Conservation (phyloP, 108 stramenopile species). For the Cyclostephanos invisitatus region DNA sequence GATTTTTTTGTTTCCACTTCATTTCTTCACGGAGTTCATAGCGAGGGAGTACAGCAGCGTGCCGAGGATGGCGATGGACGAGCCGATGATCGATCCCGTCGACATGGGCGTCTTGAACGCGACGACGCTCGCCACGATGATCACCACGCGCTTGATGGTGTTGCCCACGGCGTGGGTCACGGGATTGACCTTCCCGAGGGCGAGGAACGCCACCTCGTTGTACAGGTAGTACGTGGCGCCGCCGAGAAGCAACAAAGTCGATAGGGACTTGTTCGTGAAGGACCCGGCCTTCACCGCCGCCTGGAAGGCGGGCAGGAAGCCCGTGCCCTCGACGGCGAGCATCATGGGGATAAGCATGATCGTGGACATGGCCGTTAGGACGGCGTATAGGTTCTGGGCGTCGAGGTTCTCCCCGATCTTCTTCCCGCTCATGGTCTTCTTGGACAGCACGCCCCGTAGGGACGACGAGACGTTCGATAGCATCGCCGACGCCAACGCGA, state of each 20-base stretch:
- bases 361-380: slow-evolving; percentile 95
- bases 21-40: slow-evolving; percentile 89
- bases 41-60: slow-evolving; percentile 95
- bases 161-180: slow-evolving; percentile 98
- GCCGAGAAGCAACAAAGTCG: slow-evolving; percentile 54
- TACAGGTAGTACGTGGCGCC: slow-evolving; percentile 96
- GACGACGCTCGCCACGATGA: slow-evolving; percentile 94
- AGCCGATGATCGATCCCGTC: slow-evolving; percentile 91
- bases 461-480: slow-evolving; percentile 96
- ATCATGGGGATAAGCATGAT: slow-evolving; percentile 87
- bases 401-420: slow-evolving; percentile 97
- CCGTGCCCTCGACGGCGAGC: slow-evolving; percentile 90
- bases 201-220: slow-evolving; percentile 98
- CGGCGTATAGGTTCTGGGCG: slow-evolving; percentile 96
- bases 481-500: slow-evolving; percentile 96
- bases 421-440: slow-evolving; percentile 93
- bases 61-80: slow-evolving; percentile 90
- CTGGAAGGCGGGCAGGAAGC: slow-evolving; percentile 81
- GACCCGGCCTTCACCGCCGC: slow-evolving; percentile 79
- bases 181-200: slow-evolving; percentile 94
- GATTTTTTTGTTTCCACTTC: background rate
- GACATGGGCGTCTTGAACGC: slow-evolving; percentile 97
- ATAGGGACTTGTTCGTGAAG: slow-evolving; percentile 66
- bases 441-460: slow-evolving; percentile 94
- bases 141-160: slow-evolving; percentile 99